These are phyloP conservation scores for Penicillium alfredii DNA, from an alignment of 495 filamentous ascomycete species.

Conservation along the genomic window DNA sequence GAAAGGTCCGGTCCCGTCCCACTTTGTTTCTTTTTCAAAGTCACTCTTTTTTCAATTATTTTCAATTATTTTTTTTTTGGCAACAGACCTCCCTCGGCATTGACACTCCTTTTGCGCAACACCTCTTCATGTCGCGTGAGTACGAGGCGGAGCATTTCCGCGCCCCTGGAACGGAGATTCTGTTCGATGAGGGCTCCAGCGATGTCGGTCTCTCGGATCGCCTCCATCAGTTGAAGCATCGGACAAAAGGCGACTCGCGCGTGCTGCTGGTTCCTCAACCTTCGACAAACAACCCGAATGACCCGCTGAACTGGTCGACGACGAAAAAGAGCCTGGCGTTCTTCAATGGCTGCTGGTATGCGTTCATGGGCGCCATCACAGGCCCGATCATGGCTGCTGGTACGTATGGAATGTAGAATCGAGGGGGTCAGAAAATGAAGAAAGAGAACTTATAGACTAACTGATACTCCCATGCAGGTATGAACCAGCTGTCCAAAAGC, in stretches of 20 bases:
- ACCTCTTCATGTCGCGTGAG: no score
- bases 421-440: neutral
- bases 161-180: slow-evolving; percentile 10
- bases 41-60: neutral
- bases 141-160: neutral
- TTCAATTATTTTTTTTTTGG: neutral
- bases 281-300: slow-evolving; percentile 16
- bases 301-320: slow-evolving; percentile 24
- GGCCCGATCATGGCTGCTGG: slow-evolving; percentile 46
- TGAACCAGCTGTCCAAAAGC: slow-evolving; percentile 38
- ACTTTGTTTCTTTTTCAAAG: no score
- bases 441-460: no score
- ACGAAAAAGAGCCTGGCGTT: slow-evolving; percentile 2
- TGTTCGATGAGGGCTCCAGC: slow-evolving; percentile 5
- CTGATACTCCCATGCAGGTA: no score
- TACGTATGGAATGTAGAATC: neutral
- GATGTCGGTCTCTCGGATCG: slow-evolving; percentile 1
- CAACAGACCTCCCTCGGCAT: neutral
- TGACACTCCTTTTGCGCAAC: no score
- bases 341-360: slow-evolving; percentile 30
- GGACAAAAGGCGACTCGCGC: slow-evolving; percentile 1
- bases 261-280: slow-evolving; percentile 20
- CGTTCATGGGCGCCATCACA: slow-evolving; percentile 45
- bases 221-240: slow-evolving; percentile 10
- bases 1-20: no score